Percentiles rank a stretch among this genome's conserved stretches.
phyloP scores from a whole-genome alignment of 139 green algal genomes.

The Asterochloris sp. region DNA sequence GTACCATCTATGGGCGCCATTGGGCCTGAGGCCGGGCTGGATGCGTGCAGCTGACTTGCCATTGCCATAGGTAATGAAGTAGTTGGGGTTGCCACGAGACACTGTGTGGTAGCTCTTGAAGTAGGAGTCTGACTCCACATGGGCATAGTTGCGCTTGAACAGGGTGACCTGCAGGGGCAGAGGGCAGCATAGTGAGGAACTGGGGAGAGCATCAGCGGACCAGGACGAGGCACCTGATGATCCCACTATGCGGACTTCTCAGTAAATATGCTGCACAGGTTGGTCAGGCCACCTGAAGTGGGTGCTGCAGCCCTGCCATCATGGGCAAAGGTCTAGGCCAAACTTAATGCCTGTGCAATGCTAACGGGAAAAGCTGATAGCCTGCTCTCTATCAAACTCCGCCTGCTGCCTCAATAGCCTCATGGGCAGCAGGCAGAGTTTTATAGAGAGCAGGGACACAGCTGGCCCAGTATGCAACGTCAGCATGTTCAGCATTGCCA shows the following conservation, averaged over 20 bases:
- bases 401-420: too few relatives aligned
- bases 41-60: slow-evolving; percentile 71
- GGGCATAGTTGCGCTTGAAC: slow-evolving; percentile 79
- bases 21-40: slow-evolving; percentile 57
- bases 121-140: slow-evolving; percentile 69
- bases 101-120: slow-evolving; percentile 61
- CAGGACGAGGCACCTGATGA: too few relatives aligned
- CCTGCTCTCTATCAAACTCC: too few relatives aligned
- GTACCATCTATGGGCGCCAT: slow-evolving; percentile 79
- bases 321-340: too few relatives aligned
- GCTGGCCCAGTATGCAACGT: too few relatives aligned
- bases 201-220: too few relatives aligned
- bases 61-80: slow-evolving; percentile 81
- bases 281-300: neutral
- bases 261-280: neutral
- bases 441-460: too few relatives aligned
- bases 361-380: too few relatives aligned
- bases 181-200: too few relatives aligned
- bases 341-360: too few relatives aligned
- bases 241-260: neutral
- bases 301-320: neutral
- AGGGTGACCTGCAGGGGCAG: slow-evolving; percentile 56
- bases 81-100: slow-evolving; percentile 77
- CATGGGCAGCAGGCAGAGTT: too few relatives aligned
- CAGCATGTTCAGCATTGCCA: too few relatives aligned